phyloP scores from a whole-genome alignment of 2,329 filamentous ascomycete species.

The Alternaria sp. region DNA sequence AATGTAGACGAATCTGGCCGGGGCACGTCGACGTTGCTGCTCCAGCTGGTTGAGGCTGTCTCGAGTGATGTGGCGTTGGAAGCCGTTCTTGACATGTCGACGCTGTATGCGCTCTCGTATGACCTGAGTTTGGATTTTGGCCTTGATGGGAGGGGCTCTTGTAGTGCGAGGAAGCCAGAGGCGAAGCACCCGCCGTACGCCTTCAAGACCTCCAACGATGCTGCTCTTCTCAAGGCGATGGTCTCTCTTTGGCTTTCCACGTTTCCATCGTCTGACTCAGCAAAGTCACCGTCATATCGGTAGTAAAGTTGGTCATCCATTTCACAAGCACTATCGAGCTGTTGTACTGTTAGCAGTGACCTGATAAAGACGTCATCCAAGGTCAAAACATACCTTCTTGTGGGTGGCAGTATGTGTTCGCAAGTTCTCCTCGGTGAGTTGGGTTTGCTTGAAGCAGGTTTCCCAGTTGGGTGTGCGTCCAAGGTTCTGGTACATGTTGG shows the following conservation, averaged over 20 bases:
- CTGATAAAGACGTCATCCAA: not conserved
- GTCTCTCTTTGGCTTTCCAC: conserved; percentile 24
- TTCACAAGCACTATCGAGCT: conserved; percentile 19
- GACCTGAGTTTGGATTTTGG: conserved; percentile 28
- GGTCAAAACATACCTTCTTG: conserved; percentile 30
- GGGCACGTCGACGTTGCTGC: conserved; percentile 32
- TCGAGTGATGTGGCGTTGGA: conserved; percentile 33
- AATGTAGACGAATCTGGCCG: conserved; percentile 47
- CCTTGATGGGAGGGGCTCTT: conserved; percentile 33
- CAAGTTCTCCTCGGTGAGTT: conserved; percentile 46
- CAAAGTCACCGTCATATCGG: conserved; percentile 28
- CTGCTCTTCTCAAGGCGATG: conserved; percentile 34
- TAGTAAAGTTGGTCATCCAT: conserved; percentile 30
- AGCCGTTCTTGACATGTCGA: conserved; percentile 36
- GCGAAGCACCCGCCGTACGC: conserved; percentile 45
- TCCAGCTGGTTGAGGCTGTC: conserved; percentile 21
- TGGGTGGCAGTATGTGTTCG: conserved; percentile 38
- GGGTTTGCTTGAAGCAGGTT: conserved; percentile 18
- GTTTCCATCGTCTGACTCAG: conserved; percentile 36
- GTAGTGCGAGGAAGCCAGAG: conserved; percentile 41
- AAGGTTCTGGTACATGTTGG: conserved; percentile 23
- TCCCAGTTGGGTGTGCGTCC: conserved; percentile 19
- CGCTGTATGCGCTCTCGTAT: conserved; percentile 33
- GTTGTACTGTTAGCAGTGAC: conserved; percentile 13
- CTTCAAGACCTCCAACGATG: conserved; percentile 42